Base-by-base conservation (phyloP, 345 rosid genomes). In the Salix brachista region DNA sequence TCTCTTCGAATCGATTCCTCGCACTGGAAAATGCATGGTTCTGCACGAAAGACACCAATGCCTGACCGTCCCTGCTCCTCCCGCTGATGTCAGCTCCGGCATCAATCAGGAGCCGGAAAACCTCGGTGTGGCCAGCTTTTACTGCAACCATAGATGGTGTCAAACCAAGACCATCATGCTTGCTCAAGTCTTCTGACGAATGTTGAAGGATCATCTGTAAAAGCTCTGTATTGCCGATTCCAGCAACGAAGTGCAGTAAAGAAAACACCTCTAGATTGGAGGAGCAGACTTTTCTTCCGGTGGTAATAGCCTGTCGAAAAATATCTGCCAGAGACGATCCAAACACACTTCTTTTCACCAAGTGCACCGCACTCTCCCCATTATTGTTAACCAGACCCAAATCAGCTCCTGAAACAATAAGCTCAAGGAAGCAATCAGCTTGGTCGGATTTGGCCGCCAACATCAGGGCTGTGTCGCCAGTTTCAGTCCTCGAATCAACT, bases 391-490 rank as follows among this genome's bases (percentile, higher is more conserved):
- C 75, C 54, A 84, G 69, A 12, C 80, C 87, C 71, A 84, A 42
- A 62, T 84, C 85, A 66, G 82, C 87, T 34, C 81, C 80, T 6
- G 81, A 76, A 67, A 69, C 66, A 34, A 81, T 67, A 21, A 84
- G 79, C 56, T 81, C 81, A 17, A 77, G 80, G 65, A 84, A 82
- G 71, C 83, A 82, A 25, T 77, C 82, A 7, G 67, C 81, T 23
- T 85, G 80, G 75, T 82, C 82, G 19, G 80, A 78, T 73, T 75
- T 78, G 61, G 87, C 80, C 68, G 84, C 78, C 12, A 85, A 62
- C 79, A 78, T 80, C 77, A 78, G 54, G 54, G 85, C 80, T 3
- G 80, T 82, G 62, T 85, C 80, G 17, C 84, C 85, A 25, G 74
- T 62, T 70, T 82, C 80, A 11, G 80, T 85, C 78, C 76, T 78